Conservation (phyloP, 768 basidiomycete genomes). For the Auricularia cornea region DNA sequence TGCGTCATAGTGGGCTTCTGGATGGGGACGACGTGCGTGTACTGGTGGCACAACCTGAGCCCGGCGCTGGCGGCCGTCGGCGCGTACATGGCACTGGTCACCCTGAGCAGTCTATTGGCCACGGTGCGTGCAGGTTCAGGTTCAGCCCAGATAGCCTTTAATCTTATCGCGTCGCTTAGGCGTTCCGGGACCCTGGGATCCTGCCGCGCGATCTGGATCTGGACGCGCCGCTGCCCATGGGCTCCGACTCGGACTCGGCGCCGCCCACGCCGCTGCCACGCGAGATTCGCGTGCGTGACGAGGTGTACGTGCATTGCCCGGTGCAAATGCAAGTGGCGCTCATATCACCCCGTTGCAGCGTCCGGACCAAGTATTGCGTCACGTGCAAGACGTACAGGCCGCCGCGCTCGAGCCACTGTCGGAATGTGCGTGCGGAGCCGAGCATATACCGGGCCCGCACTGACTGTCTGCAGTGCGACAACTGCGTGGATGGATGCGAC, state of each 20-base stretch:
- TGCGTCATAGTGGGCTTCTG: constrained; percentile 68
- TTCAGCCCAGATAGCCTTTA: constrained; percentile 7
- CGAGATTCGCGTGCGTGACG: constrained; percentile 70
- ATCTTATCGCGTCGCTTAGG: constrained; percentile 31
- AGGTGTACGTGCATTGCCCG: constrained; percentile 46
- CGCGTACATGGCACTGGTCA: constrained; percentile 53
- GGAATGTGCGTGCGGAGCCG: constrained; percentile 52
- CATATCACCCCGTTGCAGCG: constrained; percentile 35
- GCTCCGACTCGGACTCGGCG: constrained; percentile 54
- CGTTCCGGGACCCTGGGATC: constrained; percentile 79
- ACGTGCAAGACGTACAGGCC: constrained; percentile 92
- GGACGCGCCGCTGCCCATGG: constrained; percentile 67
- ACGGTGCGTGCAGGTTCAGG: constrained; percentile 44
- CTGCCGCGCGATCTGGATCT: constrained; percentile 81
- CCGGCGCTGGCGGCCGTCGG: constrained; percentile 62
- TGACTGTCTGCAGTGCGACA: constrained; percentile 63
- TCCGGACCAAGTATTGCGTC: constrained; percentile 87
- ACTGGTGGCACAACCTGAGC: constrained; percentile 80
- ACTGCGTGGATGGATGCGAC: constrained; percentile 94
- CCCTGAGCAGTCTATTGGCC: constrained; percentile 65
- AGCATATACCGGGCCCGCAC: background rate
- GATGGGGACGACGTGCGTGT: constrained; percentile 82
- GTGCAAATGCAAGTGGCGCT: background rate
- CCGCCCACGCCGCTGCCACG: constrained; percentile 62
- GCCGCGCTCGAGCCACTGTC: constrained; percentile 91